A percentile compares a stretch with the other conserved stretches of the same genome.
phyloP scores from a whole-genome alignment of 2,329 filamentous ascomycete genomes.

The Penicillium sp. region DNA sequence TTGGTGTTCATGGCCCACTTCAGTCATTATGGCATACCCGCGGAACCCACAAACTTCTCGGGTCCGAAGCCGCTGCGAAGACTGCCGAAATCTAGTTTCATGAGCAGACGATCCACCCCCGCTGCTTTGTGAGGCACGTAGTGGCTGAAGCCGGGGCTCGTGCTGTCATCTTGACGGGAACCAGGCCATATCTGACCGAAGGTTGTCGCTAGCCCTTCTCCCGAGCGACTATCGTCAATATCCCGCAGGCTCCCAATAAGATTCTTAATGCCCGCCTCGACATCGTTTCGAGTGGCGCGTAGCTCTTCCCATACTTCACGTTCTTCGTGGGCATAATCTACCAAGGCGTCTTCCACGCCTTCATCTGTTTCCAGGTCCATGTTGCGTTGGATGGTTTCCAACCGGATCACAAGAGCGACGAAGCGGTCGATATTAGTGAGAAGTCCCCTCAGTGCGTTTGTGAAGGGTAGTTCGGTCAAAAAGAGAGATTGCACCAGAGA shows the following conservation, averaged over 20 bases:
- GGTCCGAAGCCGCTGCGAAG: conserved; percentile 16
- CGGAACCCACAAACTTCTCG: conserved; percentile 16
- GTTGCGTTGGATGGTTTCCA: conserved; percentile 73
- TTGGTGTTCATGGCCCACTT: neutral
- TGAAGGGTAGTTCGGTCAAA: conserved; percentile 43
- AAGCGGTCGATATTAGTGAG: conserved; percentile 70
- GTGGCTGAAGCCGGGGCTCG: conserved; percentile 22
- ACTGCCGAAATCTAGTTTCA: conserved; percentile 73
- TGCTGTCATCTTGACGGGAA: conserved; percentile 26
- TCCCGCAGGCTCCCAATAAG: conserved; percentile 56
- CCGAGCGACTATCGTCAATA: conserved; percentile 58
- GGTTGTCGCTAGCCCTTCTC: conserved; percentile 33
- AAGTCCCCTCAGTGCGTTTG: conserved; percentile 37
- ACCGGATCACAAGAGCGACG: conserved; percentile 69
- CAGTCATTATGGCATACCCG: conserved; percentile 11
- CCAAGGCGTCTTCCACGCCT: conserved; percentile 73
- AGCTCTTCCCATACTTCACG: conserved; percentile 64
- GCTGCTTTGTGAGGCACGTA: conserved; percentile 73
- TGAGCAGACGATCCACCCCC: conserved; percentile 78
- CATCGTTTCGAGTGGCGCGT: conserved; percentile 58
- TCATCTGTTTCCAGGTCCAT: conserved; percentile 79
- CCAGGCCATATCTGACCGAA: conserved; percentile 25
- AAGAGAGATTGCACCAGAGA: conserved; percentile 55
- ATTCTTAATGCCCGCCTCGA: conserved; percentile 66
- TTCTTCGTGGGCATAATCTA: conserved; percentile 71